Conservation (phyloP, 371 early-diverging fungal genomes). For the Rhizopus microsporus region DNA sequence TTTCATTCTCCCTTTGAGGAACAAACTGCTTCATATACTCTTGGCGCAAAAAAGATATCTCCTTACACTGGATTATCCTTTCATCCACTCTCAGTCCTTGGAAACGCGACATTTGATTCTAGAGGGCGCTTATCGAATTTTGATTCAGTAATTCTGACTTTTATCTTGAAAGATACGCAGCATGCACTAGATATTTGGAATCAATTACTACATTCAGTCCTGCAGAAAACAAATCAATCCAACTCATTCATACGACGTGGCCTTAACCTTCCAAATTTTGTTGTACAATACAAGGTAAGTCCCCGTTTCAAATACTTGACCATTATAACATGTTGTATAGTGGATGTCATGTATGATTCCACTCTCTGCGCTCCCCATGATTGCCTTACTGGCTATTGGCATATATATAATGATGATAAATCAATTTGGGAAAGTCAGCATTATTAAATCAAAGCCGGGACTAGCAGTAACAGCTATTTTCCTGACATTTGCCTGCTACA, state of each 20-base stretch:
- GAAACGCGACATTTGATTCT: slow-evolving; percentile 41
- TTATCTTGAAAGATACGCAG: slow-evolving; percentile 25
- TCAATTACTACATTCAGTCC: neutral
- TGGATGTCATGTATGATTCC: too few species aligned
- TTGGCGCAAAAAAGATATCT: too few species aligned
- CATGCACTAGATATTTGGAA: slow-evolving; percentile 46
- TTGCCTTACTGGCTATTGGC: too few species aligned
- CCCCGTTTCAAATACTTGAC: too few species aligned
- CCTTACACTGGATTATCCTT: slow-evolving; percentile 40
- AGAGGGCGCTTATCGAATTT: slow-evolving; percentile 29
- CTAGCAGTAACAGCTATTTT: slow-evolving; percentile 65
- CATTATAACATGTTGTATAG: too few species aligned
- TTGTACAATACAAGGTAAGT: too few species aligned
- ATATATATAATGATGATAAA: neutral
- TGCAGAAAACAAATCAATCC: too few species aligned
- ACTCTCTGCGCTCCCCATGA: too few species aligned
- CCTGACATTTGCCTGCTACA: slow-evolving; percentile 31
- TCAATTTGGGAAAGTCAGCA: slow-evolving; percentile 1
- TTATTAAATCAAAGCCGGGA: slow-evolving; percentile 72
- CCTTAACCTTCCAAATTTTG: too few species aligned
- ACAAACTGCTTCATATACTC: too few species aligned
- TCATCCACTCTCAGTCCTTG: slow-evolving; percentile 54
- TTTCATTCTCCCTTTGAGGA: slow-evolving; percentile 54
- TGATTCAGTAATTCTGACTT: slow-evolving; percentile 49
- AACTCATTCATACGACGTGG: too few species aligned